Conservation (phyloP, 139 green algal genomes). For the Protoeuglena noctilucae region DNA sequence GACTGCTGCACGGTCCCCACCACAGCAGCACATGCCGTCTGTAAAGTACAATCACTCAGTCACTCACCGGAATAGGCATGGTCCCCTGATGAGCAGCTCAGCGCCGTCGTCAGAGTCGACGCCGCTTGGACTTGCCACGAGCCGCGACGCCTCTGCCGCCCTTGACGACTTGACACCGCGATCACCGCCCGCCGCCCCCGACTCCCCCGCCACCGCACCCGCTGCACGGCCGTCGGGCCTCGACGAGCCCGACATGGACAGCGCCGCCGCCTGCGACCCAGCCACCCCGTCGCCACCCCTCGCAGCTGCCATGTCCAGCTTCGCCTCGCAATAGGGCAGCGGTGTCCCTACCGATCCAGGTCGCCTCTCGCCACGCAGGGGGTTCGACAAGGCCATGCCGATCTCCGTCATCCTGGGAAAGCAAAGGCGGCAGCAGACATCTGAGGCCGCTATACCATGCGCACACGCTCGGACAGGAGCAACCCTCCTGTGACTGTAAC, state of each 20-base stretch:
- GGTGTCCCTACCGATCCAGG: constrained; percentile 67
- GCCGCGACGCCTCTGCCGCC: too few relatives aligned
- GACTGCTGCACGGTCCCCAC: too few relatives aligned
- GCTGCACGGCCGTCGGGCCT: not conserved
- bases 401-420: constrained; percentile 98
- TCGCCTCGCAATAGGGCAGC: constrained; percentile 54
- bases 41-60: too few relatives aligned
- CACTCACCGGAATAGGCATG: constrained; percentile 73
- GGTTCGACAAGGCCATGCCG: constrained; percentile 89
- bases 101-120: too few relatives aligned
- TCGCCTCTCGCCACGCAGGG: constrained; percentile 32
- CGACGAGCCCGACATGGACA: not conserved
- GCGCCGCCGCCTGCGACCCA: not conserved
- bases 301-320: constrained; percentile 10
- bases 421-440: too few relatives aligned
- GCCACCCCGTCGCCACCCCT: constrained; percentile 1
- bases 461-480: too few relatives aligned
- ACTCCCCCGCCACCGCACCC: not conserved
- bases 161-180: not conserved
- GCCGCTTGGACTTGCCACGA: not conserved
- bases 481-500: too few relatives aligned
- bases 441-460: too few relatives aligned
- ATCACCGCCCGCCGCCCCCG: not conserved
- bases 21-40: too few relatives aligned
- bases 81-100: constrained; percentile 54